Percentiles rank a stretch among this genome's conserved stretches.
Evolutionary conservation across 805 yeast genomes (phyloP).

Genomic region (Starmerella floris): DNA sequence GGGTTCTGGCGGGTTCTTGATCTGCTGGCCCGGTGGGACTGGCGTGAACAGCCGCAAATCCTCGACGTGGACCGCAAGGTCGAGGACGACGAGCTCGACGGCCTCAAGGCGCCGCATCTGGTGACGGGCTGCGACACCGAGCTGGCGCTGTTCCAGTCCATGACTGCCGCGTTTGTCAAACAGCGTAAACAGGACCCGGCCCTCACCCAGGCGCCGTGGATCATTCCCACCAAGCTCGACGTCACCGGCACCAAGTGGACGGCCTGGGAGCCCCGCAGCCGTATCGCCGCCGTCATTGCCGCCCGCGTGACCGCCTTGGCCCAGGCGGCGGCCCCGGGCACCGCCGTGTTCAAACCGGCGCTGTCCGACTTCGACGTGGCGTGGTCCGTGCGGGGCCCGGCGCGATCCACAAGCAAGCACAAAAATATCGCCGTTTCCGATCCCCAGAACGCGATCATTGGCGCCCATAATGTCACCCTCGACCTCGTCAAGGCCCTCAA

Average conservation of each 20-base stretch:
- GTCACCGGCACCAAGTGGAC: slow-evolving; percentile 82
- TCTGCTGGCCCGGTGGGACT: slow-evolving; percentile 76
- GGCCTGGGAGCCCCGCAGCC: slow-evolving; percentile 35
- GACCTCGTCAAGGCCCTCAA: slow-evolving; percentile 49
- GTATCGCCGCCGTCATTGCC: slow-evolving; percentile 44
- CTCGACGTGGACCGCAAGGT: slow-evolving; percentile 42
- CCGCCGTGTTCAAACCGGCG: slow-evolving; percentile 64
- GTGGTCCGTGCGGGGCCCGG: slow-evolving; percentile 40
- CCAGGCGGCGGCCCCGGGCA: slow-evolving; percentile 32
- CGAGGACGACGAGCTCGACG: slow-evolving; percentile 13
- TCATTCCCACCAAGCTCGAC: slow-evolving; percentile 72
- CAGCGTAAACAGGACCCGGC: slow-evolving; percentile 70
- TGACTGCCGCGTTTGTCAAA: slow-evolving; percentile 51
- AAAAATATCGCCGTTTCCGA: slow-evolving; percentile 31
- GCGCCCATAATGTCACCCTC: slow-evolving; percentile 47
- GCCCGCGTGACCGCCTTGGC: slow-evolving; percentile 77
- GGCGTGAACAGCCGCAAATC: slow-evolving; percentile 79
- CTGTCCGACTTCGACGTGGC: slow-evolving; percentile 73
- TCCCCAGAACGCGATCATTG: slow-evolving; percentile 29
- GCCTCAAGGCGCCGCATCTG: slow-evolving; percentile 10
- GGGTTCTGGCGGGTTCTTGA: slow-evolving; percentile 68
- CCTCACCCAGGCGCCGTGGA: slow-evolving; percentile 63
- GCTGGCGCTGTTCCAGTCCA: slow-evolving; percentile 45
- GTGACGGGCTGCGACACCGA: slow-evolving; percentile 34
- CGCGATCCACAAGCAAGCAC: slow-evolving; percentile 33